Evolutionary conservation across 345 rosid species (phyloP), one percentile per base, ranked within the genome.

Genomic region (Populus nigra): DNA sequence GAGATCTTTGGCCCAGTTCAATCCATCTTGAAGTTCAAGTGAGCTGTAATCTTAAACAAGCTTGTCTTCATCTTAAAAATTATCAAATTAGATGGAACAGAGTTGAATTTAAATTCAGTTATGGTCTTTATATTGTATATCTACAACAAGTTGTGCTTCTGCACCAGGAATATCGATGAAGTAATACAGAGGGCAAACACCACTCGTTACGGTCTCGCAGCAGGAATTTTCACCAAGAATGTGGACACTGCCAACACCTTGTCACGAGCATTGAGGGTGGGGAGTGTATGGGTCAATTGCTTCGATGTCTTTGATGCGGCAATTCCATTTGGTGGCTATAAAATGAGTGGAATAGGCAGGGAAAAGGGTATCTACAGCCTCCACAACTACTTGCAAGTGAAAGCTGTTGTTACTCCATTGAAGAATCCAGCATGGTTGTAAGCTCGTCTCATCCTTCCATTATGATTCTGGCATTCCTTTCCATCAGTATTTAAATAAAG

Each of bases 1-100:
- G 99, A 93, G 88, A 95, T 95, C 53, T 95, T 95, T 31, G 99
- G 99, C 23, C 98, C 99, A 0, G 96, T 95, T 63, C 99, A 93
- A 77, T 80, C 96, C 77, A 93, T 95, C 84, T 84, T 88, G 77
- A 95, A 95, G 80, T 95, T 87, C 91, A 95, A 86, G 99, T 93
- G 82, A 87, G 93, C 35, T 71, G 45, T 25, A 11, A 59, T 36
- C 9, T 23, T 33, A 33, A 33, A 33, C 36, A 33, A 33, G 36
- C 36, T 33, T 33, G 36, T 33, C 36, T 33, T 33, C 36, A 33
- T 33, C 36, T 33, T 0, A 33, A 33, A 33, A 33, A 33, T 33
- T 33, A 33, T 33, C 5, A 33, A 33, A 33, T 33, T 33, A 5
- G 36, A 33, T 33, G 36, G 36, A 33, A 33, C 36, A 33, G 36